phyloP scores from a whole-genome alignment of 345 rosid species.

The Balakata baccata region DNA sequence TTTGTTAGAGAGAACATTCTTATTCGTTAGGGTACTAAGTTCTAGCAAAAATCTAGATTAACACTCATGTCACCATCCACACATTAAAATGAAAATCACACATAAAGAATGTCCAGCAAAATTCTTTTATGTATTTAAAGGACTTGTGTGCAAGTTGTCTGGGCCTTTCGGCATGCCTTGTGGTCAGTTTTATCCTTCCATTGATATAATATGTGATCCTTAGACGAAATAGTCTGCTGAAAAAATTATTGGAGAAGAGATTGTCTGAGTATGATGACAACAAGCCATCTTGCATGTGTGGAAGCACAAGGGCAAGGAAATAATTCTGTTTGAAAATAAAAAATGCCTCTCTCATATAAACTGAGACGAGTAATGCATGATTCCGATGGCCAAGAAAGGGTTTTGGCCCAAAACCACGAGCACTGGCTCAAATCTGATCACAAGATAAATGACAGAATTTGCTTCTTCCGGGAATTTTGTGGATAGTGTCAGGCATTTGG shows the following conservation, averaged over 20 bases:
- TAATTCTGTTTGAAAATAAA: not conserved
- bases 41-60: not conserved
- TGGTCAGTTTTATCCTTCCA: slow-evolving; percentile 7
- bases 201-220: slow-evolving; percentile 24
- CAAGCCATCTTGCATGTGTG: not conserved
- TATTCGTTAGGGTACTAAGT: not conserved
- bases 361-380: not conserved
- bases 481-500: not conserved
- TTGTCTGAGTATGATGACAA: not conserved
- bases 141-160: slow-evolving; percentile 10
- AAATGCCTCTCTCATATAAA: slow-evolving; percentile 3
- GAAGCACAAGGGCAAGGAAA: not conserved
- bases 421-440: not conserved
- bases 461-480: not conserved
- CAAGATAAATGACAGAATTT: not conserved
- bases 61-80: slow-evolving; percentile 4
- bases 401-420: not conserved
- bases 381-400: not conserved
- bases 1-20: not conserved
- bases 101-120: not conserved
- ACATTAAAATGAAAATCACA: not conserved
- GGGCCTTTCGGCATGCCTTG: not conserved
- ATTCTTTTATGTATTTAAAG: not conserved
- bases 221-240: not conserved
- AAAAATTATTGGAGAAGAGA: not conserved